Conservation (phyloP, 2,329 filamentous ascomycete genomes). For the Hymenoscyphus scutula region DNA sequence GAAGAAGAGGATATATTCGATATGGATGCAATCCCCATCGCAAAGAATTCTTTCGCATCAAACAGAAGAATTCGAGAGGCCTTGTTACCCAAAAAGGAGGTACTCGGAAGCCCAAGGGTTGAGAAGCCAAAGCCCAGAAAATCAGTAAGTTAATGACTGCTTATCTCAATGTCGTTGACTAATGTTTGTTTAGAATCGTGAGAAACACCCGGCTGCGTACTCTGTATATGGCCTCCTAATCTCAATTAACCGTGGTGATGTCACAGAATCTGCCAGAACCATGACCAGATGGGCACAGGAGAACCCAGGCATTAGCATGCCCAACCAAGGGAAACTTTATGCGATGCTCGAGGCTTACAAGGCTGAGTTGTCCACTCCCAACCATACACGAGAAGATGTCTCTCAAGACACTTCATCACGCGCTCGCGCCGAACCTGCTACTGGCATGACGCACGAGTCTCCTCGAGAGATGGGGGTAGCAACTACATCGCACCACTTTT, state of each 20-base stretch:
- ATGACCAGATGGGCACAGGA: not conserved
- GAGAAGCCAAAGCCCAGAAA: not conserved
- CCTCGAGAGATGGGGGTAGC: not conserved
- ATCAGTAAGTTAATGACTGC: not conserved
- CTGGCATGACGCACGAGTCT: not conserved
- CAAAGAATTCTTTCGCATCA: not conserved
- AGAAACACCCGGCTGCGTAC: not conserved
- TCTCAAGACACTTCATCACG: conserved; percentile 1
- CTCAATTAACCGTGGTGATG: not conserved
- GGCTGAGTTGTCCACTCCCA: not conserved
- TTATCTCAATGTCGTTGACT: not conserved
- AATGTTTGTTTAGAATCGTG: not conserved
- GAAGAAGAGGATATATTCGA: not conserved
- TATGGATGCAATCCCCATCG: not conserved
- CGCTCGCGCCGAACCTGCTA: not conserved
- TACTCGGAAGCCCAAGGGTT: not conserved
- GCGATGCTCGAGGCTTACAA: not conserved
- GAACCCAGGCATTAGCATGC: not conserved
- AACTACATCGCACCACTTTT: not conserved
- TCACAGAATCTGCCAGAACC: not conserved
- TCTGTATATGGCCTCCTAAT: not conserved
- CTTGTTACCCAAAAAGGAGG: not conserved
- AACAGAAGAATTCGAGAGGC: not conserved
- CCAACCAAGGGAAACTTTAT: not conserved
- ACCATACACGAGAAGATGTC: not conserved